Evolutionary conservation across 371 early-diverging fungal species (phyloP), one percentile per base, ranked within the genome.

Genomic region (Dinochytrium kinnereticum): DNA sequence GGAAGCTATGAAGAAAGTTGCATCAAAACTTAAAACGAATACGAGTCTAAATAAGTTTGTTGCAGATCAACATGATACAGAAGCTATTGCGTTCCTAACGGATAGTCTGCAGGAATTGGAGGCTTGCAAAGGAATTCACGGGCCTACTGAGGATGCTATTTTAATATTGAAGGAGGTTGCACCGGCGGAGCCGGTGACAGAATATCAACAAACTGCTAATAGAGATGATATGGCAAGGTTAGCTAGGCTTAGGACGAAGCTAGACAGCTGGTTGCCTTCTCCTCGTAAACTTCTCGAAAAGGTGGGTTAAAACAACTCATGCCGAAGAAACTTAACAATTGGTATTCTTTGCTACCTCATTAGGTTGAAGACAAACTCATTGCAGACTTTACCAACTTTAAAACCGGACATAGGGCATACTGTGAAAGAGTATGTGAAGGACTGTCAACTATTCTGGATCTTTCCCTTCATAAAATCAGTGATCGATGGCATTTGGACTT

Each of bases 91-190:
- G 3, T 37, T 53, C 36, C 64, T 74, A 1, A 40, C 64, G 1
- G 38, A 51, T 13, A 74, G 69, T 19, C 55, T 51, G 31, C 38
- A 68, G 0, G 74, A 74, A 55, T 21, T 69, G 3, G 70, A 69
- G 53, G 49, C 40, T 10, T 24, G 38, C 19, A 31, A 38, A 37
- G 69, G 69, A n/a, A 70, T 74, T 13, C 70, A 61, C 21, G 69
- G 69, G 21, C 74, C 69, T 15, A 74, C 74, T 0, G 74, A 74
- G 33, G 70, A 74, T 33, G 74, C 74, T 15, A 64, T 74, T 39
- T 64, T 74, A 21, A 37, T 74, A 2, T 3, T 61, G 36, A 61
- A 61, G 36, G 61, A 61, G 24, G 19, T 13, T 7, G 44, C 44
- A 44, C 37, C 13, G 36, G 61, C 30, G 7, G 37, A 31, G 30